These are phyloP conservation scores for Lactifluus pinguis DNA, from an alignment of 768 basidiomycete species.

Conservation along the genomic window DNA sequence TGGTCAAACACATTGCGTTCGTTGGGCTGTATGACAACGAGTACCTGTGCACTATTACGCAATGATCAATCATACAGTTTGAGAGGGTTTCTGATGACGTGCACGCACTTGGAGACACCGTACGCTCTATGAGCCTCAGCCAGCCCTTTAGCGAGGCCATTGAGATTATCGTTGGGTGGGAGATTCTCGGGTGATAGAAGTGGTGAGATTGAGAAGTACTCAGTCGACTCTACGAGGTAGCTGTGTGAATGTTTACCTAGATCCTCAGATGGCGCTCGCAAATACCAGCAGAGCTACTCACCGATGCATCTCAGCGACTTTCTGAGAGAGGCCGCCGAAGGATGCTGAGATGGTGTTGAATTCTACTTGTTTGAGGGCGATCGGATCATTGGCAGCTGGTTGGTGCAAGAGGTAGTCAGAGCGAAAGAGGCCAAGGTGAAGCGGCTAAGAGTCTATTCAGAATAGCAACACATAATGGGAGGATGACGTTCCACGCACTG, in stretches of 20 bases:
- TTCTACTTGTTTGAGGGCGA: conserved; percentile 84
- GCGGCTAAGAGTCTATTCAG: conserved; percentile 37
- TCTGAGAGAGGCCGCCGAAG: conserved; percentile 73
- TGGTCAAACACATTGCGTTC: conserved; percentile 97
- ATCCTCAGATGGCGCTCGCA: not conserved
- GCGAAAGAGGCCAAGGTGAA: conserved; percentile 85
- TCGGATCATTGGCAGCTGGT: conserved; percentile 27
- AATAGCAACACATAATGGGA: conserved; percentile 14
- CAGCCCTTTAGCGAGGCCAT: conserved; percentile 65
- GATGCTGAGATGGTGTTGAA: conserved; percentile 96
- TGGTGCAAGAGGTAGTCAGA: conserved; percentile 90
- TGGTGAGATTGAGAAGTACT: conserved; percentile 56
- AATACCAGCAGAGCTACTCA: conserved; percentile 25
- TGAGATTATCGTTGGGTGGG: conserved; percentile 63
- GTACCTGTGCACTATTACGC: conserved; percentile 41
- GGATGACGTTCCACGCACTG: conserved; percentile 32
- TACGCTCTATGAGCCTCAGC: conserved; percentile 76
- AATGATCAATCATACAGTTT: not conserved
- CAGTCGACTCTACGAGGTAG: conserved; percentile 55
- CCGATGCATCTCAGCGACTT: conserved; percentile 67
- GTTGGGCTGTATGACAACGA: conserved; percentile 83
- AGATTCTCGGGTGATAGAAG: conserved; percentile 46
- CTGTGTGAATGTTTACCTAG: conserved; percentile 30
- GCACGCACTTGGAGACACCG: conserved; percentile 39
- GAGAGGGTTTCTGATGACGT: not conserved